Base-by-base conservation (phyloP, 2,329 filamentous ascomycete species). In the Tolypocladium amazonense region DNA sequence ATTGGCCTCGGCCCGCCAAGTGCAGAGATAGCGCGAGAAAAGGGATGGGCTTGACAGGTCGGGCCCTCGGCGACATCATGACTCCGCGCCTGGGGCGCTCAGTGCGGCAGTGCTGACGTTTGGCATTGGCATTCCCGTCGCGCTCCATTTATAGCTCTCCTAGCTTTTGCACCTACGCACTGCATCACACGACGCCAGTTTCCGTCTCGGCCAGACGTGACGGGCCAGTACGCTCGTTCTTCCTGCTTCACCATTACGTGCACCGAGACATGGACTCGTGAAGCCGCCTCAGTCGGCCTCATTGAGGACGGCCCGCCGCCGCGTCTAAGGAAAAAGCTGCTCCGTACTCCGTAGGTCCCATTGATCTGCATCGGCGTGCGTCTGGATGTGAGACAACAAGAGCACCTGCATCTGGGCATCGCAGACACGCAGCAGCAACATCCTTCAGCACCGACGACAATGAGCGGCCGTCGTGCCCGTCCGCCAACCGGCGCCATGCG, bases 401-500 rank as follows among this genome's bases (percentile, higher is more conserved):
- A 27, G 4, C 43, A 18, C 7, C 43, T 47, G 43, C 43, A 25
- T 47, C 11, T 25, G 43, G 25, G 43, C 43, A 47, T 27, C 43
- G 23, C 43, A 52, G 47, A 30, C 47, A 20, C 25, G 15, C 47
- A 20, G 27, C 45, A 27, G 12, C 25, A 12, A 4, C 15, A 4
- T 1, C 20, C 20, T n/a, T 23, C 20, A 23, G 41, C 23, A 12
- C 20, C 8, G 7, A 45, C 41, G 6, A 45, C 20, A 11, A 45
- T 14, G 23, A 52, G 47, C 47, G 27, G 27, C 47, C 27, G 47
- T 27, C 3, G 1, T 30, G 37, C 25, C 54, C 56, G 56, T 45
- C 53, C 23, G 41, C 58, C 54, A 9, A 25, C n/a, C 4, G 62
- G 60, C 67, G 60, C 54, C 66, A 85, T 84, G 82, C 74, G 75